Conservation (phyloP, 2,329 filamentous ascomycete genomes). For the Arthroderma sp. region DNA sequence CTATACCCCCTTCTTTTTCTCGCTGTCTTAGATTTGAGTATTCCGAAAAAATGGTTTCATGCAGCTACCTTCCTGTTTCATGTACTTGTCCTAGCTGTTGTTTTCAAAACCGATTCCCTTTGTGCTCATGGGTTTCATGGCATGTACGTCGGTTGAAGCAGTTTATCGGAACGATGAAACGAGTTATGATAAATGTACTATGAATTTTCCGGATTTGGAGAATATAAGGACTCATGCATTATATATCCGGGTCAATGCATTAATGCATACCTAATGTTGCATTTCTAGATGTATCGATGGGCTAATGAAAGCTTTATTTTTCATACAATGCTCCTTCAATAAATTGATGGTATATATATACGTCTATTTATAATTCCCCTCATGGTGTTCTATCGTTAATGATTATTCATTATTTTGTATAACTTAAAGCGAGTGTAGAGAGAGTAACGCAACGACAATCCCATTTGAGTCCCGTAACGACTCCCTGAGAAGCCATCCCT, state of each 20-base stretch:
- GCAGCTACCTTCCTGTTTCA: constrained; percentile 38
- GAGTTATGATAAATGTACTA: neutral
- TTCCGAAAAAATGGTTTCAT: constrained; percentile 28
- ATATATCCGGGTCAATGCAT: neutral
- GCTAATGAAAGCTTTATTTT: neutral
- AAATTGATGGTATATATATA: neutral
- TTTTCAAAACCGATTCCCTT: constrained; percentile 23
- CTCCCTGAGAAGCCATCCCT: neutral
- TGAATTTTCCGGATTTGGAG: neutral
- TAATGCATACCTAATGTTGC: neutral
- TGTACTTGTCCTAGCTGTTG: constrained; percentile 32
- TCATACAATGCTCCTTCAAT: neutral
- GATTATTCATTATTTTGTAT: neutral
- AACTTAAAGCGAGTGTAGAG: constrained; percentile 14
- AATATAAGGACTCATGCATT: neutral
- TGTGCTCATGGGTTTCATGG: neutral
- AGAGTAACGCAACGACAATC: constrained; percentile 21
- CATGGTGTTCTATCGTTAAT: too few species aligned
- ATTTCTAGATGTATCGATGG: neutral
- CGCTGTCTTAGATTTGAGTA: constrained; percentile 51
- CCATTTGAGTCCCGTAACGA: constrained; percentile 8
- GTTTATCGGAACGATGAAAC: neutral
- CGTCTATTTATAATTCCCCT: neutral
- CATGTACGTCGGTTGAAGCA: neutral
- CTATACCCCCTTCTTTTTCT: constrained; percentile 56